Evolutionary conservation across 208 protist genomes (phyloP).

Genomic region (Trypanosoma melophagium): DNA sequence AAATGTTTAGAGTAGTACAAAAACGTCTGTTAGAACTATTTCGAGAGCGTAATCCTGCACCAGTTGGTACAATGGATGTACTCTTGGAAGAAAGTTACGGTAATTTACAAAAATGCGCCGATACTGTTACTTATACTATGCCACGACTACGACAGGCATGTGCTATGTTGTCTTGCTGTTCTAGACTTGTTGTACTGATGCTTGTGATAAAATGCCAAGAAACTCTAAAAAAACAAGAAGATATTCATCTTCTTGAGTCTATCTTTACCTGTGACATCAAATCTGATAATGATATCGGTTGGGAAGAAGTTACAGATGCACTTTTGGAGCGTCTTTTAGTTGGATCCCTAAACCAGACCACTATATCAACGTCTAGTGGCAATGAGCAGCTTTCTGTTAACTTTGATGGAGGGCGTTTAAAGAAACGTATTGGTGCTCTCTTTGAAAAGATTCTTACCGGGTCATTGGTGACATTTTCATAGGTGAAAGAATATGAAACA

Average conservation of each 20-base stretch:
- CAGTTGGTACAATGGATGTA: conserved; percentile 60
- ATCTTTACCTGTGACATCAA: conserved; percentile 63
- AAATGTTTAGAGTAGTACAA: conserved; percentile 86
- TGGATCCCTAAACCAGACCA: background rate
- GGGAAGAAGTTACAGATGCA: conserved; percentile 90
- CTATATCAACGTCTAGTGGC: background rate
- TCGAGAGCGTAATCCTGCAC: conserved; percentile 85
- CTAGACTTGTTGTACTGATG: conserved; percentile 72
- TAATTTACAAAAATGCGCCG: conserved; percentile 50
- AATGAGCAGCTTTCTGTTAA: conserved; percentile 11
- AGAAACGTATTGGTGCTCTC: conserved; percentile 57
- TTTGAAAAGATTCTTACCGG: conserved; percentile 35
- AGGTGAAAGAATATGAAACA: background rate
- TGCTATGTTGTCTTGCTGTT: conserved; percentile 75
- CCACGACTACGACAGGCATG: conserved; percentile 44
- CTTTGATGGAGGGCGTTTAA: conserved; percentile 50
- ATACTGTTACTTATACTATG: conserved; percentile 42
- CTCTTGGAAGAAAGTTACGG: conserved; percentile 85
- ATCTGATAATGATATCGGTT: conserved; percentile 48
- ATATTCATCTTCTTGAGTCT: conserved; percentile 42
- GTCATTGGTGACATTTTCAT: background rate
- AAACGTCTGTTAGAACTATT: conserved; percentile 90
- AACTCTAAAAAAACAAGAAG: conserved; percentile 27
- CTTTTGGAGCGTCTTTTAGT: conserved; percentile 67
- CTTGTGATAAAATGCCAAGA: conserved; percentile 46